A percentile compares a stretch with the other conserved stretches of the same genome.
phyloP scores from a whole-genome alignment of 441 rosid species.

The Adansonia rubrostipa region DNA sequence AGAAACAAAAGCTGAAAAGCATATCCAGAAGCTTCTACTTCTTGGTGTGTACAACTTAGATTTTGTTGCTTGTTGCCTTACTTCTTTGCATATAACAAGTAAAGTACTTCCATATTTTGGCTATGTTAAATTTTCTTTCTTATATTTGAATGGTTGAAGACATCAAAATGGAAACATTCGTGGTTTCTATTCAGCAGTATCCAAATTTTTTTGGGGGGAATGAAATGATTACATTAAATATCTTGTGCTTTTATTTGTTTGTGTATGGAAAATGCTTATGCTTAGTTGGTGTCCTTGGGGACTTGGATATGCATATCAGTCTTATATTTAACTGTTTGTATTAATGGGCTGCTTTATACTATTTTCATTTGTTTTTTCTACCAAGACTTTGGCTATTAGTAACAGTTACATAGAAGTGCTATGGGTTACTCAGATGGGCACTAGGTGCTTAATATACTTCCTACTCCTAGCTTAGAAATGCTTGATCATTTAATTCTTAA shows the following conservation, averaged over 20 bases:
- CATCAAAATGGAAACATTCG: constrained; percentile 8
- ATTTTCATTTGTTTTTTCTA: not conserved
- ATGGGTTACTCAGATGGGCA: not conserved
- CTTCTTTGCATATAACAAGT: not conserved
- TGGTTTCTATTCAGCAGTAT: not conserved
- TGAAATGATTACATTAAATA: not conserved
- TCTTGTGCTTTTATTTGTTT: not conserved
- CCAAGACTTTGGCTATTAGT: not conserved
- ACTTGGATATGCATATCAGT: not conserved
- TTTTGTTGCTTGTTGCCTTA: constrained; percentile 17
- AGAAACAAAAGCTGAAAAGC: constrained; percentile 97
- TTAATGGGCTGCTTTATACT: not conserved
- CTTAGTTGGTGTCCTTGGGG: not conserved
- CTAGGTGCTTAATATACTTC: not conserved
- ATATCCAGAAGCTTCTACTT: constrained; percentile 85
- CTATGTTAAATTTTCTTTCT: not conserved
- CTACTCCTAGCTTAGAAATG: not conserved
- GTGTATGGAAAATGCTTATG: not conserved
- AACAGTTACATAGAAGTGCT: not conserved
- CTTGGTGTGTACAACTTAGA: constrained; percentile 58
- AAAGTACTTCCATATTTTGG: not conserved
- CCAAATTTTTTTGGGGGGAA: not conserved
- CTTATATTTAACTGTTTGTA: not conserved
- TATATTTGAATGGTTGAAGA: constrained; percentile 14
- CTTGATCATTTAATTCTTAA: not conserved